These are phyloP conservation scores for Kurtzmaniella cleridarum DNA, from an alignment of 805 yeast species.

Conservation along the genomic window DNA sequence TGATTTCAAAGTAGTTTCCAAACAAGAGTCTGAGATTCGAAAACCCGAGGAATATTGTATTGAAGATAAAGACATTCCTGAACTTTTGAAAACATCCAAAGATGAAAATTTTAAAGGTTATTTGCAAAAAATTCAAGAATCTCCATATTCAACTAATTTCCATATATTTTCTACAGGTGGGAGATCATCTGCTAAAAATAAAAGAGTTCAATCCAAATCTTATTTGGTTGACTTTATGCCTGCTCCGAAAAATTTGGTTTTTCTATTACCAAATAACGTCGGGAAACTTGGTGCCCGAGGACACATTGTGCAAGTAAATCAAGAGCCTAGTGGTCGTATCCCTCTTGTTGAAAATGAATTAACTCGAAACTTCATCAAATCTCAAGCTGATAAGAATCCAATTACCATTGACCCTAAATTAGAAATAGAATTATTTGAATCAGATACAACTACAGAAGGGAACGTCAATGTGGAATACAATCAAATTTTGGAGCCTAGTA, in stretches of 20 bases:
- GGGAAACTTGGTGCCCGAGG: slow-evolving; percentile 2
- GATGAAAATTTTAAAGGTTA: slow-evolving; percentile 1
- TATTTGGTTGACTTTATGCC: slow-evolving; percentile 39
- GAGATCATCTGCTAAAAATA: slow-evolving; percentile 21
- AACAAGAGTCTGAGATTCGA: slow-evolving; percentile 8
- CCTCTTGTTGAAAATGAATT: slow-evolving; percentile 8
- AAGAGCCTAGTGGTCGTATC: slow-evolving; percentile 8
- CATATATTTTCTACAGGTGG: slow-evolving; percentile 32
- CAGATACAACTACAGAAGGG: slow-evolving; percentile 5
- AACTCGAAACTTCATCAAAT: slow-evolving; percentile 3
- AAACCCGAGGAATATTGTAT: slow-evolving; percentile 18
- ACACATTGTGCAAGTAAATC: slow-evolving; percentile 13
- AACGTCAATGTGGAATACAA: background rate
- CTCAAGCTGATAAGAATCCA: too few species aligned
- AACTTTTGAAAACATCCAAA: slow-evolving; percentile 2
- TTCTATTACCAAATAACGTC: slow-evolving; percentile 18
- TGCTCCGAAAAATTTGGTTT: slow-evolving; percentile 27
- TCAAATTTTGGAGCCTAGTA: slow-evolving; percentile 4
- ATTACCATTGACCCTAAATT: too few species aligned
- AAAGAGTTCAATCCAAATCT: slow-evolving; percentile 31
- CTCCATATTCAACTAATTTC: slow-evolving; percentile 25
- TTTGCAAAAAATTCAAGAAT: slow-evolving; percentile 6
- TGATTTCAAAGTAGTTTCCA: slow-evolving; percentile 12
- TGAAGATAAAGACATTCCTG: slow-evolving; percentile 17
- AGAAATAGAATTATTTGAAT: background rate